Base-by-base conservation (phyloP, 179 eudicot species). In the Spinacia oleracea region DNA sequence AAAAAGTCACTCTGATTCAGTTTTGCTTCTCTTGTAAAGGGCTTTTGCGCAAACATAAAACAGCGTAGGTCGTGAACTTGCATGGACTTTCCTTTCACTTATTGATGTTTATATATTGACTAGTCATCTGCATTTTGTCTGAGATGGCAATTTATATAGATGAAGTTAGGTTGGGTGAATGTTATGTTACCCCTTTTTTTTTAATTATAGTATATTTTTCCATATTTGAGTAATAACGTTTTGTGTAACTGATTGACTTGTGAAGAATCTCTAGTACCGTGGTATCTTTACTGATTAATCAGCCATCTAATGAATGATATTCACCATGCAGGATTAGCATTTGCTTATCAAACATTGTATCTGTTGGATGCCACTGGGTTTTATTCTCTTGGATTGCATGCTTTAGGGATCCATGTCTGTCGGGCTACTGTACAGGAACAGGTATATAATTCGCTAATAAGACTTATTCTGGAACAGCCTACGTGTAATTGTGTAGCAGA, bases 351-450 rank as follows among this genome's bases (percentile, higher is more conserved):
- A 89, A 87, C 92, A 35, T 79, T 96, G 82, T 96, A 96, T 84
- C 84, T 96, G 70, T 81, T 96, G 93, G 99, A 96, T 89, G 99
- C 98, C 73, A 91, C 99, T 68, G 97, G 98, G 69, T 96, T 93
- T 87, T 96, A 93, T 85, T 93, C 97, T 62, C 83, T 88, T 78
- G 99, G 97, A 87, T 82, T 96, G 85, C 98, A 96, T 87, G 89
- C 88, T 68, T 91, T 96, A 81, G 94, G 99, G 64, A 89, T 96
- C 85, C 93, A 96, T 78, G 97, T 96, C 68, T 91, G 98, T 80
- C 97, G 99, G 77, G 99, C 99, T 74, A 93, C 98, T 43, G 99
- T 98, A 66, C 99, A 96, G 83, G 99, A 96, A 85, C 81, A 93
- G 98, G 99, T 96, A 93, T 77, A 65, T 64, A 75, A 69, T 79